phyloP scores from a whole-genome alignment of 805 yeast genomes.

The Saccharomycopsis selenospora region DNA sequence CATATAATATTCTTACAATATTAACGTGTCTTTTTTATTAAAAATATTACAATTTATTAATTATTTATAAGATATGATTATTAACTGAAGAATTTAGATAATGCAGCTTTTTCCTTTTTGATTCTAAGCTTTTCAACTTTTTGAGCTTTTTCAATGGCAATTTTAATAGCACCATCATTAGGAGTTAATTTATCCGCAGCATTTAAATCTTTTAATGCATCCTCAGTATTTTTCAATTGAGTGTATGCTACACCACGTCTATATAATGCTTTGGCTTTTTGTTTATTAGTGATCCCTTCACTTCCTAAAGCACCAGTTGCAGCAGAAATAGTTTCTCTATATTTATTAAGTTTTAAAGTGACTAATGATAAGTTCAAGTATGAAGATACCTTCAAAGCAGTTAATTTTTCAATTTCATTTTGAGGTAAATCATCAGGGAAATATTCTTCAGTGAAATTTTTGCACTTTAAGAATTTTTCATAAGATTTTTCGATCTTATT shows the following conservation, averaged over 20 bases:
- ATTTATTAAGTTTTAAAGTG: constrained; percentile 55
- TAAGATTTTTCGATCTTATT: constrained; percentile 52
- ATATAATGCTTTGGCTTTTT: constrained; percentile 77
- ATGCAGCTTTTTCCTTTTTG: constrained; percentile 66
- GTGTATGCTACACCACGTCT: constrained; percentile 76
- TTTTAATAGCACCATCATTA: constrained; percentile 60
- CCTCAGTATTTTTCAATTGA: constrained; percentile 57
- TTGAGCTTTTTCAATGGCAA: constrained; percentile 57
- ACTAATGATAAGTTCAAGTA: constrained; percentile 69
- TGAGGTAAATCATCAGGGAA: constrained; percentile 62
- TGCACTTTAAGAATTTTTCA: constrained; percentile 67
- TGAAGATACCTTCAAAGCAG: constrained; percentile 53
- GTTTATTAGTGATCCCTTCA: constrained; percentile 51
- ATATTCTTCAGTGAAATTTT: constrained; percentile 60
- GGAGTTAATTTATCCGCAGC: constrained; percentile 61
- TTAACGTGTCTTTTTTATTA: no score
- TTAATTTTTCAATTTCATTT: constrained; percentile 43
- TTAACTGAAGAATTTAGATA: constrained; percentile 58
- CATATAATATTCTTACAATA: no score
- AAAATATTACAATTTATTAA: no score
- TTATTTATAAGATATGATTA: no score
- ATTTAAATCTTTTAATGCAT: constrained; percentile 58
- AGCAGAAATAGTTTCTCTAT: constrained; percentile 47
- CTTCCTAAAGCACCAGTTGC: constrained; percentile 62
- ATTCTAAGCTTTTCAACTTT: constrained; percentile 42